Evolutionary conservation across 2,329 filamentous ascomycete species (phyloP), one percentile per base, ranked within the genome.

Genomic region (Calonectria hawksworthii): DNA sequence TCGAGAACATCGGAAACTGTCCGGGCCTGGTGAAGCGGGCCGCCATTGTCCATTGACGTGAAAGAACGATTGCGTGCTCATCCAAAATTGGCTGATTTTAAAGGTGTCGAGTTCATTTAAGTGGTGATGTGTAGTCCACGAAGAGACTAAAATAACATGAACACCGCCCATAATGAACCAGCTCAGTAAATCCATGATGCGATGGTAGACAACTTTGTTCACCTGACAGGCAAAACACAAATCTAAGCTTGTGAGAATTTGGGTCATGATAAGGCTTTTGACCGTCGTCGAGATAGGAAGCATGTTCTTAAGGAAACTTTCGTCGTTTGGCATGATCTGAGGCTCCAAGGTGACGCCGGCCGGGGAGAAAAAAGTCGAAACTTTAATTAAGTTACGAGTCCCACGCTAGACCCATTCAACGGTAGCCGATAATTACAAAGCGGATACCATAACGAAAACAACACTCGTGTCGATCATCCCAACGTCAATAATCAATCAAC

Each of bases 1-100:
- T 71, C 61, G 50, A 71, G 59, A 71, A 66, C 44, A 52, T 51
- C 59, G 69, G 69, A 59, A 50, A 51, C 36, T 71, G 69, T 41
- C 61, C 61, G 69, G 69, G 14, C 32, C 32, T 41, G 34, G 34
- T 32, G 26, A 23, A 64, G 41, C 59, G 56, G 69, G 28, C 28
- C 44, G 14, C n/a, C 13, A 14, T 26, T 50, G 28, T 44, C 69
- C 61, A 54, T 54, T 71, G 23, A 50, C 6, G 8, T 21, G 2
- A 23, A 34, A 56, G 50, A 59, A 26, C n/a, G 34, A 36, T 34
- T 32, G 38, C 36, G 38, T 72, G 61, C 50, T 61, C 26, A 30
- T 51, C 28, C 30, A 32, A 32, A 32, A 66, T 38, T 36, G 36
- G 56, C 21, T 65, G 23, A 65, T 47, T 26, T 65, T 18, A 16